These are phyloP conservation scores for Solanum chacoense DNA, from an alignment of 305 asterid species.

Conservation along the genomic window DNA sequence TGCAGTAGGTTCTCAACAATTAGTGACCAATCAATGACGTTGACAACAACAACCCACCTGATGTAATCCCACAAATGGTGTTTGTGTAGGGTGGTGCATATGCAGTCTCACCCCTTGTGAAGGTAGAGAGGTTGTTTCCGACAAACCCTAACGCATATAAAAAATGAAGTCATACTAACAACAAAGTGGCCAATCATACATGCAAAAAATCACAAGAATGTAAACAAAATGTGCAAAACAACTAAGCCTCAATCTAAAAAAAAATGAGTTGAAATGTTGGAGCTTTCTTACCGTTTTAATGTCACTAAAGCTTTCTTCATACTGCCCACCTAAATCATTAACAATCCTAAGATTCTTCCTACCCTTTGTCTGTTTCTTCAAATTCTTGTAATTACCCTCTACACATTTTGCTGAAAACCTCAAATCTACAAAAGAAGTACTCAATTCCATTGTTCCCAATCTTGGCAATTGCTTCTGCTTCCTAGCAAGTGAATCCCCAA, in stretches of 20 bases:
- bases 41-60: neutral
- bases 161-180: neutral
- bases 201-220: neutral
- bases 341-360: constrained; percentile 30
- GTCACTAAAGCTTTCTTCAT: constrained; percentile 61
- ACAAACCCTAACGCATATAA: neutral
- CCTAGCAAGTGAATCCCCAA: constrained; percentile 25
- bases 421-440: constrained; percentile 36
- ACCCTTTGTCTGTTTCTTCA: constrained; percentile 29
- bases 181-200: neutral
- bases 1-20: neutral
- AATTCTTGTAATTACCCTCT: constrained; percentile 14
- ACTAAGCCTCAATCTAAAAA: neutral
- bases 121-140: neutral
- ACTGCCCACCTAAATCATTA: constrained; percentile 47
- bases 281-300: constrained; percentile 44
- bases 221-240: neutral
- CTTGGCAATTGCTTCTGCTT: constrained; percentile 30
- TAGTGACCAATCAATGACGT: neutral
- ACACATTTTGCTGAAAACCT: constrained; percentile 24
- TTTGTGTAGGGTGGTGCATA: neutral
- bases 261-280: neutral
- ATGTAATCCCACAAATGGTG: neutral
- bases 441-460: constrained; percentile 25
- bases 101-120: neutral